Conservation (phyloP, 495 filamentous ascomycete genomes). For the Aspergillus cavernicola region DNA sequence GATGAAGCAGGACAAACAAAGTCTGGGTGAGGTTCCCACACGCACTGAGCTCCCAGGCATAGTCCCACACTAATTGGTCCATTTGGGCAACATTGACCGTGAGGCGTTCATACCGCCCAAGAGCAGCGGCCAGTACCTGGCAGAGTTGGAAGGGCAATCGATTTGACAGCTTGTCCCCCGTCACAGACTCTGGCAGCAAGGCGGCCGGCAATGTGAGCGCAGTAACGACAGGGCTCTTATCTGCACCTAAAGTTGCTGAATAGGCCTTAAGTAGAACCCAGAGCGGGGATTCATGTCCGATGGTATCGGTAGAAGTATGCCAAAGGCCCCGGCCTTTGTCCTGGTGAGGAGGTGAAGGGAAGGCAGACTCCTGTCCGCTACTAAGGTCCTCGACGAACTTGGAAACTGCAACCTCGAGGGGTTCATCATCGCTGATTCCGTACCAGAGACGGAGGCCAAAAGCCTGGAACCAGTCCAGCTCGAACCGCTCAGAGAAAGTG, state of each 20-base stretch:
- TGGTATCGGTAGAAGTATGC: conserved; percentile 40
- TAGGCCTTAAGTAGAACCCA: conserved; percentile 84
- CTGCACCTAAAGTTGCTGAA: conserved; percentile 42
- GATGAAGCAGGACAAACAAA: conserved; percentile 72
- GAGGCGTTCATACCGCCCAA: conserved; percentile 42
- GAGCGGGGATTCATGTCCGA: conserved; percentile 66
- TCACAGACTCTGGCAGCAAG: conserved; percentile 47
- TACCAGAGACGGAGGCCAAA: conserved; percentile 92
- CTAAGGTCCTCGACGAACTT: conserved; percentile 66
- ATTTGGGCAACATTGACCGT: conserved; percentile 41
- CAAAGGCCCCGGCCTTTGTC: conserved; percentile 51
- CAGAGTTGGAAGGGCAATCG: conserved; percentile 81
- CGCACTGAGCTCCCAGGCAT: conserved; percentile 68
- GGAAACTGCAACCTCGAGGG: conserved; percentile 65
- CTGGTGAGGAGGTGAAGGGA: conserved; percentile 57
- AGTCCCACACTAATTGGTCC: conserved; percentile 65
- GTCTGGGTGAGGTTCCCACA: conserved; percentile 63
- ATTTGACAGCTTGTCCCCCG: conserved; percentile 64
- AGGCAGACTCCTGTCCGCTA: conserved; percentile 55
- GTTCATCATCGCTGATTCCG: conserved; percentile 60
- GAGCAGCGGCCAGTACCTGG: conserved; percentile 51
- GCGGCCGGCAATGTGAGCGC: conserved; percentile 33
- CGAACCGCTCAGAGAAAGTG: conserved; percentile 72
- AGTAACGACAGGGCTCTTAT: conserved; percentile 12
- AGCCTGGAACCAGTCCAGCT: conserved; percentile 85